phyloP scores from a whole-genome alignment of 2,329 filamentous ascomycete species.

The Diaporthe sp. region DNA sequence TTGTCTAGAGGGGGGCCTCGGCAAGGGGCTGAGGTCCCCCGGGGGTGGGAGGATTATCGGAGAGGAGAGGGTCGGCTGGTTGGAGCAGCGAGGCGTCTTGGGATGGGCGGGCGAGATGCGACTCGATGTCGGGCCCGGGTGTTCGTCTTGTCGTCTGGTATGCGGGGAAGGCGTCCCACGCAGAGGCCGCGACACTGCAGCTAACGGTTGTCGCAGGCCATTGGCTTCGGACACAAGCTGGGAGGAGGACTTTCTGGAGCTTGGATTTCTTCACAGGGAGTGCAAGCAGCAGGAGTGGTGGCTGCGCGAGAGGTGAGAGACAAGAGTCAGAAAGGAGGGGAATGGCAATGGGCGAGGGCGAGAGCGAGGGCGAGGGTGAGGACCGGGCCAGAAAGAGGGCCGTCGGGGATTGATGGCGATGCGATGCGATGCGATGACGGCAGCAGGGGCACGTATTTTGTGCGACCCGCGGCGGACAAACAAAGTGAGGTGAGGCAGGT shows the following conservation, averaged over 20 bases:
- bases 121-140: constrained; percentile 25
- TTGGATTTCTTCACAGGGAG: not conserved
- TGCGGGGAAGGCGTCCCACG: constrained; percentile 48
- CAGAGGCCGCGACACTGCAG: constrained; percentile 61
- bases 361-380: not conserved
- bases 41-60: not conserved
- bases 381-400: constrained; percentile 21
- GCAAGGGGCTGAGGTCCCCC: constrained; percentile 36
- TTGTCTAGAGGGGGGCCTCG: constrained; percentile 37
- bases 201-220: constrained; percentile 68
- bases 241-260: not conserved
- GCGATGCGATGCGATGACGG: constrained; percentile 17
- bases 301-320: not conserved
- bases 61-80: not conserved
- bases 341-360: not conserved
- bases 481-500: constrained; percentile 18
- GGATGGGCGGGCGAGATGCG: not conserved
- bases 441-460: constrained; percentile 14
- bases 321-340: not conserved
- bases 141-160: constrained; percentile 32
- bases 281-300: not conserved
- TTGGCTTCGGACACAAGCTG: constrained; percentile 52
- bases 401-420: constrained; percentile 22
- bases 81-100: not conserved
- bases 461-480: constrained; percentile 16